These are phyloP conservation scores for Botrytis fabae DNA, from an alignment of 2,329 filamentous ascomycete genomes.

Conservation along the genomic window DNA sequence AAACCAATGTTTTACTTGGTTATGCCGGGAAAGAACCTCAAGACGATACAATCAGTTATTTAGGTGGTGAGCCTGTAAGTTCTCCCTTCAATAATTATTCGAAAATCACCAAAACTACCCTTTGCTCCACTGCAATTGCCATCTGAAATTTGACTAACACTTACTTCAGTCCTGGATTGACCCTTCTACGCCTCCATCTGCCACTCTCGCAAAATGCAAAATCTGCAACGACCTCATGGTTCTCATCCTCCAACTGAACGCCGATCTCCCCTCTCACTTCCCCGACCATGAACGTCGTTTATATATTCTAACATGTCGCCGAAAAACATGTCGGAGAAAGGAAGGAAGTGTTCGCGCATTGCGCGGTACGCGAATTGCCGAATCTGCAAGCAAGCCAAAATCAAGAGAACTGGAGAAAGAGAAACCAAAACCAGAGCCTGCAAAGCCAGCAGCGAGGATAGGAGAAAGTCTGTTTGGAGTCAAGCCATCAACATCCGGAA, in stretches of 20 bases:
- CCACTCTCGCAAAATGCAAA: slow-evolving; percentile 78
- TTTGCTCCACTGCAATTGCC: not conserved
- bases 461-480: slow-evolving; percentile 72
- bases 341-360: slow-evolving; percentile 77
- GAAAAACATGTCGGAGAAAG: slow-evolving; percentile 77
- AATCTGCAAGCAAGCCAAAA: slow-evolving; percentile 20
- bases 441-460: slow-evolving; percentile 45
- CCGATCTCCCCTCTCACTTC: slow-evolving; percentile 82
- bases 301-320: slow-evolving; percentile 81
- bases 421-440: slow-evolving; percentile 33
- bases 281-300: slow-evolving; percentile 83
- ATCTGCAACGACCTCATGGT: slow-evolving; percentile 82
- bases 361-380: slow-evolving; percentile 60
- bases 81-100: slow-evolving; percentile 1
- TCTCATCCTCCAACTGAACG: slow-evolving; percentile 87
- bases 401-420: slow-evolving; percentile 32
- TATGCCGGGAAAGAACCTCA: slow-evolving; percentile 75
- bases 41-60: slow-evolving; percentile 80
- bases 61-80: slow-evolving; percentile 83
- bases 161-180: slow-evolving; percentile 76
- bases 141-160: slow-evolving; percentile 7
- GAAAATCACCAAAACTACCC: not conserved
- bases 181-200: slow-evolving; percentile 67
- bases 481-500: slow-evolving; percentile 45
- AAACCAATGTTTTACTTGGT: slow-evolving; percentile 86